A percentile compares a stretch with the other conserved stretches of the same genome.
phyloP scores from a whole-genome alignment of 2,329 filamentous ascomycete species.

The Aspergillus versicolor region DNA sequence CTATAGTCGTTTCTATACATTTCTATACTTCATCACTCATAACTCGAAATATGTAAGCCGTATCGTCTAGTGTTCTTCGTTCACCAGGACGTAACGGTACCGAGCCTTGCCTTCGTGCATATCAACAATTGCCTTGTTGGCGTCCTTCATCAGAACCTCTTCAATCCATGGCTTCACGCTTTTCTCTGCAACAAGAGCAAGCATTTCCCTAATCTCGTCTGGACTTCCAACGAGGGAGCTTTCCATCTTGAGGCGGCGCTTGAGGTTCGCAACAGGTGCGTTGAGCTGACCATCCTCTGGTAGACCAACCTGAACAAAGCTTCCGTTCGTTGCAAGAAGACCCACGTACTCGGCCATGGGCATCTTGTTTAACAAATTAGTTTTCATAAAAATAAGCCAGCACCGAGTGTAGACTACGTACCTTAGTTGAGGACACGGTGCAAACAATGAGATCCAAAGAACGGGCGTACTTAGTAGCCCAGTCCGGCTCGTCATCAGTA shows the following conservation, averaged over 20 bases:
- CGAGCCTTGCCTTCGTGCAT: constrained; percentile 47
- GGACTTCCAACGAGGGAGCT: constrained; percentile 47
- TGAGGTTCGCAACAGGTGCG: constrained; percentile 57
- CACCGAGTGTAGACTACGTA: constrained; percentile 3
- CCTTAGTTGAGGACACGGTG: constrained; percentile 56
- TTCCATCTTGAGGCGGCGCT: constrained; percentile 53
- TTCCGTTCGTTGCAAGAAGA: constrained; percentile 59
- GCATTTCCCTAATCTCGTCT: constrained; percentile 45
- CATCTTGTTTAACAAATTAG: constrained; percentile 45
- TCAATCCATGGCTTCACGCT: constrained; percentile 44
- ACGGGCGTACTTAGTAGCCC: constrained; percentile 49
- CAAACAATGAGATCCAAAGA: constrained; percentile 57
- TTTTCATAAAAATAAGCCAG: background rate
- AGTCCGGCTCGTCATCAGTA: constrained; percentile 56
- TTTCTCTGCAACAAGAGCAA: constrained; percentile 43
- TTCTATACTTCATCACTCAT: constrained; percentile 9
- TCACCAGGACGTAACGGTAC: constrained; percentile 48
- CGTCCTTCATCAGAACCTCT: constrained; percentile 44
- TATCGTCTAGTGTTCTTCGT: constrained; percentile 28
- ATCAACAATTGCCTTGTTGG: constrained; percentile 45
- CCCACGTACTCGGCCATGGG: constrained; percentile 61
- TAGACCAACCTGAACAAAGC: constrained; percentile 64
- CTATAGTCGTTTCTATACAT: background rate
- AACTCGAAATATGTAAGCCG: background rate
- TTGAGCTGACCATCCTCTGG: constrained; percentile 58